Base-by-base conservation (phyloP, 108 stramenopile genomes). In the Seminavis robusta region DNA sequence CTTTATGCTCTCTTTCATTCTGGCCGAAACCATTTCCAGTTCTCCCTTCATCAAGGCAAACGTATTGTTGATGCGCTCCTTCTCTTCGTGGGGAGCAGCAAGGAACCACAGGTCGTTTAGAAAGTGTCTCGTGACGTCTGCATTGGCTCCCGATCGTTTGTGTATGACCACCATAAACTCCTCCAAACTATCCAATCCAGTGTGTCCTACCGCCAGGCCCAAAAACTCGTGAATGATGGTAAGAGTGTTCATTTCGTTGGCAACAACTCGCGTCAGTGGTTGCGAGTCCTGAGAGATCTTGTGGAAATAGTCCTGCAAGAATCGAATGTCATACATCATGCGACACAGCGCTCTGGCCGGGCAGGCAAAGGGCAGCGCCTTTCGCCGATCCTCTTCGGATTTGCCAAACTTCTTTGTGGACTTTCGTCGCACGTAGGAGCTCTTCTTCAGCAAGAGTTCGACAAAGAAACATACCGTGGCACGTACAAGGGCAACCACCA, bases 401-500 rank as follows among this genome's bases (percentile, higher is more conserved):
- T 5, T 21, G 20, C 45, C 9, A 31, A 42, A n/a, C 26, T 15
- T 16, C 19, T 15, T 0, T 32, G 29, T 4, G 47, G 21, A n/a
- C n/a, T n/a, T n/a, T 10, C 44, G 56, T 3, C 72, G 47, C 9
- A 66, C 52, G 15, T 32, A 73, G 38, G 81, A 73, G 21, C 86
- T 84, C 40, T 79, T 78, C 41, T 69, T 59, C 38, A 92, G 61
- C 5, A 92, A 56, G 39, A 69, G 77, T 57, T 83, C 74, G 11
- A 79, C 67, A 60, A 88, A 92, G 56, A 92, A 88, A 46, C 82
- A 79, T 16, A 92, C 74, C 17, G 79, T 78, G 6, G 84, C 68
- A 23, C 79, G 76, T 40, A 77, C 74, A 47, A 87, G 65, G 42
- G 77, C 68, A 37, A 57, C 77, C 7, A 88, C 69, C 46, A 77